Base-by-base conservation (phyloP, 768 basidiomycete genomes). In the Serpula lacrymans region DNA sequence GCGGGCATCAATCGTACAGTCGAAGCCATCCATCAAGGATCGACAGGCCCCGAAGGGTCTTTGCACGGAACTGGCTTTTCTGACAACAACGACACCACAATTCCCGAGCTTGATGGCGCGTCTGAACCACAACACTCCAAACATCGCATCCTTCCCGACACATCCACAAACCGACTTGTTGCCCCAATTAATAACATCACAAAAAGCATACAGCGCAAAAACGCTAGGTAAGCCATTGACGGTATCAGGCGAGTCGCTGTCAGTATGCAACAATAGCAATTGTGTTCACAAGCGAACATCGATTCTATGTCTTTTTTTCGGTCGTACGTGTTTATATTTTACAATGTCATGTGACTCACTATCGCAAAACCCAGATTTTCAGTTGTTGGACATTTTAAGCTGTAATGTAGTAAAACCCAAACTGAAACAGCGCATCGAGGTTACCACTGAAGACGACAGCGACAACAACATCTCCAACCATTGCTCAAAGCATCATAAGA, bases 321-420 rank as follows among this genome's bases (percentile, higher is more conserved):
- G 39, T 34, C 5, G 37, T 44, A 40, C 26, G 37, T 39, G n/a
- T 29, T 24, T 20, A 23, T 12, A 25, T 18, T 18, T 34, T 17
- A 10, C 9, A 10, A 13, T 22, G 12, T 10, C 11, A 25, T 13
- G 8, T 1, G 22, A 18, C 16, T 23, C 20, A 9, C 30, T 25
- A 20, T 11, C 23, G 34, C 20, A n/a, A 41, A 21, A 20, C 17
- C 10, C 14, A 57, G 57, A 52, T 36, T 57, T 52, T 24, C 11
- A 32, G 5, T 35, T 36, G 1, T 21, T 51, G n/a, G 25, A 42
- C 3, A 37, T 59, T 6, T n/a, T 20, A 0, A 34, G 11, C 21
- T 67, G 65, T 37, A n/a, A n/a, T n/a, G n/a, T n/a, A n/a, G n/a
- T n/a, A n/a, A n/a, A n/a, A n/a, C n/a, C n/a, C n/a, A n/a, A n/a